phyloP scores from a whole-genome alignment of 768 basidiomycete species.

The Kwoniella pini region DNA sequence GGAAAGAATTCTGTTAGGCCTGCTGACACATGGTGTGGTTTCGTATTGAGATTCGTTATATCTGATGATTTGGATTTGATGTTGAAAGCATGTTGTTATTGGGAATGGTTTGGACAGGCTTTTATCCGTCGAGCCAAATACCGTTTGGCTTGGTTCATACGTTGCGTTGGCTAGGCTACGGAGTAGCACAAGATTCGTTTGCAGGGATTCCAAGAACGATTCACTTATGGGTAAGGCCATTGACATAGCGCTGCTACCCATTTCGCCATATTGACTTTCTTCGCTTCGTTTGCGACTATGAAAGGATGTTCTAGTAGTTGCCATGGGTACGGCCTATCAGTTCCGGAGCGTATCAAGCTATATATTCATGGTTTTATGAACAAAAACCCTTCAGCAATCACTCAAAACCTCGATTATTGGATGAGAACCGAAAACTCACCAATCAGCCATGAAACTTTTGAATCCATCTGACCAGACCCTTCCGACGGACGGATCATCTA shows the following conservation, averaged over 20 bases:
- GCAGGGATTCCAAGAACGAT: too few species aligned
- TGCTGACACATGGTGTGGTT: too few species aligned
- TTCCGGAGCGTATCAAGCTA: constrained; percentile 71
- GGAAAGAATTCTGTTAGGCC: too few species aligned
- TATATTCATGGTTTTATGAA: too few species aligned
- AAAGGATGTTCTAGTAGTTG: constrained; percentile 83
- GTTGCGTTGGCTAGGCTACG: too few species aligned
- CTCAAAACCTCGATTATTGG: constrained; percentile 1
- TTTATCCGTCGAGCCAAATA: too few species aligned
- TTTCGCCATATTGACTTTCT: constrained; percentile 82
- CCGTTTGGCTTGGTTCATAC: too few species aligned
- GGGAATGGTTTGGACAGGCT: too few species aligned
- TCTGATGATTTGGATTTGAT: too few species aligned
- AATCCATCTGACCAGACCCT: constrained; percentile 73
- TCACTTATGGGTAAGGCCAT: constrained; percentile 21
- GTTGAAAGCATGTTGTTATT: too few species aligned
- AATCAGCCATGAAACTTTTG: constrained; percentile 85
- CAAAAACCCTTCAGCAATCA: not conserved
- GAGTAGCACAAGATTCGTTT: too few species aligned
- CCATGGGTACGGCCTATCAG: constrained; percentile 73
- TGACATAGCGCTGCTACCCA: constrained; percentile 60
- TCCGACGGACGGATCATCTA: constrained; percentile 43
- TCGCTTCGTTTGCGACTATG: constrained; percentile 73
- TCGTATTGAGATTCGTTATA: too few species aligned
- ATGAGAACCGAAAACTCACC: constrained; percentile 61